Evolutionary conservation across 2,329 filamentous ascomycete species (phyloP).

Genomic region (Epichloe amarillans): DNA sequence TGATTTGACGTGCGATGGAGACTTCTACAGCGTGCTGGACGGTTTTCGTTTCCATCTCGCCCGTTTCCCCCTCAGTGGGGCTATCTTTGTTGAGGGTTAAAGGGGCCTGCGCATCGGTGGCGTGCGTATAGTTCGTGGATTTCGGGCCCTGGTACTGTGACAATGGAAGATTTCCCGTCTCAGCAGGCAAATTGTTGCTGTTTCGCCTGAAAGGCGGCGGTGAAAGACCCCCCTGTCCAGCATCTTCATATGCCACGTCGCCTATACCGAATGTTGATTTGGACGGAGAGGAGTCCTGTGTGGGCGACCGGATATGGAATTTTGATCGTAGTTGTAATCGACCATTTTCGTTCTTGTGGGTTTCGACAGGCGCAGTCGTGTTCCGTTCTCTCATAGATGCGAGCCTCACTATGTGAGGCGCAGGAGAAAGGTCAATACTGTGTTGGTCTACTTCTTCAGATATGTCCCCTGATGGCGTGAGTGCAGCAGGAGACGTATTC

Average conservation of each 20-base stretch:
- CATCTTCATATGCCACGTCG: background rate
- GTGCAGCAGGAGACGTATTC: slow-evolving; percentile 39
- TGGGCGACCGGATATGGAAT: slow-evolving; percentile 4
- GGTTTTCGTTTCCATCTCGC: slow-evolving; percentile 15
- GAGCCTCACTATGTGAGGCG: slow-evolving; percentile 4
- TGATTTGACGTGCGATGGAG: slow-evolving; percentile 56
- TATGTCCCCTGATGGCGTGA: slow-evolving; percentile 28
- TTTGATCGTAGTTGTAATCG: slow-evolving; percentile 5
- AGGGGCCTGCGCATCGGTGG: background rate
- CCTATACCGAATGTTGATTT: slow-evolving; percentile 1
- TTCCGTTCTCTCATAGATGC: slow-evolving; percentile 1
- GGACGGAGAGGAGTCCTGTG: background rate
- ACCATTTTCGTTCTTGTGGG: background rate
- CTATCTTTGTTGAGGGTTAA: background rate
- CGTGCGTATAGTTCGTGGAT: background rate
- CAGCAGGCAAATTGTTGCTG: background rate
- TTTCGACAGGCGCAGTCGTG: background rate
- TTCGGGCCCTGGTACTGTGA: background rate
- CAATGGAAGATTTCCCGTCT: background rate
- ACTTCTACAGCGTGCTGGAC: slow-evolving; percentile 46
- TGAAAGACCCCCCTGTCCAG: background rate
- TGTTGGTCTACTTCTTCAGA: slow-evolving; percentile 15
- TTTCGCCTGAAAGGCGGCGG: background rate
- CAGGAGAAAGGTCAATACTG: background rate
- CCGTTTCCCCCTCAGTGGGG: slow-evolving; percentile 1